Base-by-base conservation (phyloP, 2,329 filamentous ascomycete species). In the Cadophora sp. region DNA sequence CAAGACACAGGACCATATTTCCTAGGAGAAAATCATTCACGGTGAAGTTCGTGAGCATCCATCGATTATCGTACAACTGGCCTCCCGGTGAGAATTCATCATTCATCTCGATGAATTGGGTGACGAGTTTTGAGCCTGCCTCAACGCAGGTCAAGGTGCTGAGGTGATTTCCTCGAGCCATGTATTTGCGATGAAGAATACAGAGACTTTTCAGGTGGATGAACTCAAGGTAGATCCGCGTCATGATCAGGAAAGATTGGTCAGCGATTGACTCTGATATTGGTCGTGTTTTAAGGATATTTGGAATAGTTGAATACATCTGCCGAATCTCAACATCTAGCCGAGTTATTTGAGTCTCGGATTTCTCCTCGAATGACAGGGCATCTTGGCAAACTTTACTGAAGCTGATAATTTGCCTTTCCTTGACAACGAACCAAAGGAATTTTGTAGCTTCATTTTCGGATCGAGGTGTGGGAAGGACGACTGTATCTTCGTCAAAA, bases 371-470 rank as follows among this genome's bases (percentile, higher is more conserved):
- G 56, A 76, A 76, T 11, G 73, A 75, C 18, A 78, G 67, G 1
- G 75, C 72, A 62, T 77, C 70, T 24, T 70, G 62, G 53, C 73
- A 76, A 16, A 78, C 71, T 55, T 75, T 76, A 43, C 64, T 67
- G 53, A 77, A 77, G 22, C 66, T 68, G 36, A 47, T 61, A 66
- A 77, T 72, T 36, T 75, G 70, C n/a, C 71, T 69, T 22, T 75
- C 68, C 64, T 78, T 78, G 53, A 75, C 74, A 36, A 78, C 73
- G 62, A 78, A 77, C 67, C 74, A 78, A 9, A 77, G 66, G 11
- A 77, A n/a, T 36, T 47, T 66, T 9, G 72, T 75, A 3, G 66
- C 45, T 43, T 76, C 74, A 41, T 65, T 70, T 33, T 73, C 70
- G 1, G 75, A 59, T 50, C 74, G 63, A 22, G 73, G 69, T 5